Evolutionary conservation across 164 flowering plant genomes (phyloP), one percentile per base, ranked within the genome.

Genomic region (Nymphaea colorata): DNA sequence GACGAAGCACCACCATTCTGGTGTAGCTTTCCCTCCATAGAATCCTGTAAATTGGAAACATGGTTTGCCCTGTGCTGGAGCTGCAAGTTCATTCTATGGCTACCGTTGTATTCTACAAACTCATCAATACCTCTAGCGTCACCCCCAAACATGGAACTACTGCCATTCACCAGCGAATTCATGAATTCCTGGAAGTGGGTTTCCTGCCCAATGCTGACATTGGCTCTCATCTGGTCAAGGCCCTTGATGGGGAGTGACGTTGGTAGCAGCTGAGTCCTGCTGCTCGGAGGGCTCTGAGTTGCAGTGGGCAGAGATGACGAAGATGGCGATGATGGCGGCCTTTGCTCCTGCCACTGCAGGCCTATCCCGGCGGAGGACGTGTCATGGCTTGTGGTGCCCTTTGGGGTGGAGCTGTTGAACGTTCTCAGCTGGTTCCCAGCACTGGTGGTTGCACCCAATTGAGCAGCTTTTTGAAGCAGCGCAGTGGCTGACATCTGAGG

Each of bases 401-500:
- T 67, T 2, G 83, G 69, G 6, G 85, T 75, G 47, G 82, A 73
- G 68, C 81, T 75, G 0, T 82, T 79, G 42, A 88, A 76, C 43
- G 82, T 78, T 67, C 86, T 75, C 11, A 86, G 75, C 57, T 86
- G 67, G 0, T 87, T 66, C 4, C 76, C 65, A 41, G 66, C 72
- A 76, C 82, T 84, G 6, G 97, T 76, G 6, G 90, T 85, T 41
- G 93, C 82, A 41, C 95, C 98, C 81, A 88, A 76, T 69, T 87
- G 92, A 70, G 91, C 89, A 16, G 94, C 94, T 62, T 84, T 88
- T 66, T 88, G 94, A n/a, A 91, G 92, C 75, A 90, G 70, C 45
- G 94, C 94, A 4, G 98, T 92, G 3, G 98, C 96, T 3, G 98
- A 89, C 94, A 90, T 85, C 47, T 86, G 89, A 1, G 92, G 79